Evolutionary conservation across 805 yeast species (phyloP), one percentile per base, ranked within the genome.

Genomic region (Saturnispora mendoncae): DNA sequence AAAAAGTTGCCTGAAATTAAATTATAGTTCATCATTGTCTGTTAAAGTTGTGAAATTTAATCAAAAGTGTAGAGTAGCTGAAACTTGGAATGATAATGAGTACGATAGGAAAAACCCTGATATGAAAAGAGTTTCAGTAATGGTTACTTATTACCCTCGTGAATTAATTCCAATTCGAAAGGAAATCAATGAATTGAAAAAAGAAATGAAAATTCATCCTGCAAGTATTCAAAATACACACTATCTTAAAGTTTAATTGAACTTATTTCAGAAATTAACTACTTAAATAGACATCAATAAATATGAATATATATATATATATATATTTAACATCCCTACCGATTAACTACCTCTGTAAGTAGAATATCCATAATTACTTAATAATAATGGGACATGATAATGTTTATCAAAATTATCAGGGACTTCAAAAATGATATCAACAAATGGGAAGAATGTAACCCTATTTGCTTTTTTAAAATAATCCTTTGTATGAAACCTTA

Each of bases 351-450:
- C 97, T 43, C 97, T 72, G 64, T 88, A 88, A 0, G 97, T 88
- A 5, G 94, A 76, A 64, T 87, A 88, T 26, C 95, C 81, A 62
- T 81, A 85, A 55, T 85, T 85, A 33, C 95, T 78, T 44, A 88
- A 65, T 41, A 88, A 69, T 46, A 88, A 64, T 0, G 97, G 97
- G 41, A 88, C 81, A 57, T 88, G 97, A 61, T 86, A 88, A 58
- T 88, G 97, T 29, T 74, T 65, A 45, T 80, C 85, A 0, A 85
- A 80, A 0, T 83, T 82, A 47, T 69, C 67, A 6, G 69, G 70
- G 3, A 88, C 75, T 24, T 71, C 72, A 55, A 88, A 88, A 1
- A 71, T 67, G 30, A 88, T 83, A 46, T 88, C 96, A 7, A 87
- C 86, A 54, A 73, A 81, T 0, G 97, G 97, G 67, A 87, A 88